phyloP scores from a whole-genome alignment of 2,329 filamentous ascomycete species.

The Trichophyton simii region DNA sequence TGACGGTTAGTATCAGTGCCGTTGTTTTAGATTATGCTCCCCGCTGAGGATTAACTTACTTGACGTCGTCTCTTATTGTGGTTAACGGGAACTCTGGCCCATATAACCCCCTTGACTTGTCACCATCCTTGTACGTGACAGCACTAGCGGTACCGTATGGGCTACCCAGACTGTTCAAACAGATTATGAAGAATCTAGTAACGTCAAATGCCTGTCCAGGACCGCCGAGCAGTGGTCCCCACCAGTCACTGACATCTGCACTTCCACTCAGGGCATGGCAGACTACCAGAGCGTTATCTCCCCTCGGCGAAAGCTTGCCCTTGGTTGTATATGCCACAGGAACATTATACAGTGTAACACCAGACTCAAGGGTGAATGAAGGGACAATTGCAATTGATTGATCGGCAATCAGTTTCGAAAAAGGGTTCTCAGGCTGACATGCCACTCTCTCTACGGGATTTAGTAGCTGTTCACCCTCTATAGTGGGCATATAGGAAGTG shows the following conservation, averaged over 20 bases:
- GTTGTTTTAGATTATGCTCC: neutral
- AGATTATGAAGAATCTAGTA: conserved; percentile 42
- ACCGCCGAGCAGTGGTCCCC: conserved; percentile 42
- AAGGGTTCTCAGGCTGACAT: conserved; percentile 81
- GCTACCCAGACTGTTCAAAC: conserved; percentile 43
- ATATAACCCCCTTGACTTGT: conserved; percentile 61
- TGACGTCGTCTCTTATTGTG: conserved; percentile 89
- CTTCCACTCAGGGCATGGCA: conserved; percentile 44
- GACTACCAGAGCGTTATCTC: conserved; percentile 54
- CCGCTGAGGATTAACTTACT: conserved; percentile 42
- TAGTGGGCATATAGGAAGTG: neutral
- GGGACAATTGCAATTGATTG: conserved; percentile 80
- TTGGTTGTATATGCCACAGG: conserved; percentile 53
- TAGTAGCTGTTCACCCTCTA: conserved; percentile 33
- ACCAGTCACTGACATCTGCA: conserved; percentile 45
- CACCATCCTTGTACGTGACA: conserved; percentile 69
- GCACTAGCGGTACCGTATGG: conserved; percentile 45
- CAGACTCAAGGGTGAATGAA: conserved; percentile 84
- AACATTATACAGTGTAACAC: conserved; percentile 66
- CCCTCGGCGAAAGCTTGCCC: conserved; percentile 42
- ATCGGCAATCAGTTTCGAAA: conserved; percentile 70
- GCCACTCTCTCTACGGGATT: conserved; percentile 44
- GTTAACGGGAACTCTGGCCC: conserved; percentile 94
- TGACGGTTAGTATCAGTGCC: conserved; percentile 9
- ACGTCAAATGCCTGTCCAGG: conserved; percentile 43